Conservation (phyloP, 805 yeast genomes). For the Phaffomyces opuntiae region DNA sequence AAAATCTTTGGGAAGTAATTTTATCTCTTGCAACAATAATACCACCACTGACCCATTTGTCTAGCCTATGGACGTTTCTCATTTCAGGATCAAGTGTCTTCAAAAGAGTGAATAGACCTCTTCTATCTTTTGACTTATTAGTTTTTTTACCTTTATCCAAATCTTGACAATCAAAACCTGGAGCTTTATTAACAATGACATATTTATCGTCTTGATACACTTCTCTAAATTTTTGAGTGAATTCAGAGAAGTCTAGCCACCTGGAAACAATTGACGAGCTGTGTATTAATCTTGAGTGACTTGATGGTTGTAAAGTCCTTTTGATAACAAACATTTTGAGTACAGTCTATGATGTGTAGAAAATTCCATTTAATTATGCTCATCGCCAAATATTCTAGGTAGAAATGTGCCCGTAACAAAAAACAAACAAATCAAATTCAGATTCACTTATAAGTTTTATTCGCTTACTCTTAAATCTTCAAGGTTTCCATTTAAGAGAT, state of each 20-base stretch:
- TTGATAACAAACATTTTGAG: too few species aligned
- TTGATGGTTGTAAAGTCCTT: too few species aligned
- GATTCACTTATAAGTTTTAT: too few species aligned
- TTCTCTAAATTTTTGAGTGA: constrained; percentile 3
- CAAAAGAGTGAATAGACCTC: constrained; percentile 10
- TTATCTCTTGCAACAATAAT: constrained; percentile 29
- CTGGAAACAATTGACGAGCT: background rate
- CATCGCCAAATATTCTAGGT: too few species aligned
- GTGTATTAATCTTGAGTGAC: too few species aligned
- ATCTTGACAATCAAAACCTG: constrained; percentile 21
- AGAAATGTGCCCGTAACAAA: too few species aligned
- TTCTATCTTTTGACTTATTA: constrained; percentile 1
- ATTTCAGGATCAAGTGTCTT: constrained; percentile 10
- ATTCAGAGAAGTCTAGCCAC: background rate
- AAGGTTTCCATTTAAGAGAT: too few species aligned
- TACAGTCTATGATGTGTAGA: too few species aligned
- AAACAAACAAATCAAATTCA: too few species aligned
- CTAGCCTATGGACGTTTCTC: constrained; percentile 32
- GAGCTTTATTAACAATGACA: constrained; percentile 29
- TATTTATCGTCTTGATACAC: constrained; percentile 10
- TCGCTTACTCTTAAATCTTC: too few species aligned
- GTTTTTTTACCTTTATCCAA: background rate
- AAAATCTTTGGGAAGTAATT: constrained; percentile 26
- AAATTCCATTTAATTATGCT: too few species aligned
- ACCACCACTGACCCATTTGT: constrained; percentile 35